Evolutionary conservation across 306 rosid genomes (phyloP).

Genomic region (Vigna radiata): DNA sequence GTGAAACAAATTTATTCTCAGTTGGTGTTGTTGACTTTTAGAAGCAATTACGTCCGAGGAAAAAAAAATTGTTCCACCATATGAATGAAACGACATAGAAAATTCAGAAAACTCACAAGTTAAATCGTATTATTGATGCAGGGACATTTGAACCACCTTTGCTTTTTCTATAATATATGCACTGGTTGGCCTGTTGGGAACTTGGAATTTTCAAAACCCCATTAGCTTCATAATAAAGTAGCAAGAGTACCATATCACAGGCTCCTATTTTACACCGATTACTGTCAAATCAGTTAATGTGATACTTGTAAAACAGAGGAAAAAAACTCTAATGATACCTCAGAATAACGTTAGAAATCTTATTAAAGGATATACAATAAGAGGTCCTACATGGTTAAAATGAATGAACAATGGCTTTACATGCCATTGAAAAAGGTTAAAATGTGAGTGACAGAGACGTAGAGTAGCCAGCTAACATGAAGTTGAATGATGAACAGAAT

Average conservation of each 20-base stretch:
- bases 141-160: conserved; percentile 35
- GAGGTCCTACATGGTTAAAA: background rate
- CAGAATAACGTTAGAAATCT: background rate
- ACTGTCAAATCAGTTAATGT: no score
- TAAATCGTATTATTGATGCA: background rate
- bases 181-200: no score
- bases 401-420: background rate
- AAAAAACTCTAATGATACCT: background rate
- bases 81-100: conserved; percentile 32
- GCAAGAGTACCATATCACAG: background rate
- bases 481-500: conserved; percentile 15
- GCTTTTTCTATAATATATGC: background rate
- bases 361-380: background rate
- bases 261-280: background rate
- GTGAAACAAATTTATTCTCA: conserved; percentile 15
- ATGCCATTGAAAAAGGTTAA: background rate
- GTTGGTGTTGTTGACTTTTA: conserved; percentile 28
- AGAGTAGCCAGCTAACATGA: conserved; percentile 40
- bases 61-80: conserved; percentile 4
- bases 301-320: no score
- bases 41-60: conserved; percentile 2
- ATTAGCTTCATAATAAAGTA: background rate
- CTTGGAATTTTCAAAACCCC: background rate
- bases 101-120: conserved; percentile 41
- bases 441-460: background rate